Evolutionary conservation across 192 early-diverging fungal genomes (phyloP).

Genomic region (Umbelopsis vinacea): DNA sequence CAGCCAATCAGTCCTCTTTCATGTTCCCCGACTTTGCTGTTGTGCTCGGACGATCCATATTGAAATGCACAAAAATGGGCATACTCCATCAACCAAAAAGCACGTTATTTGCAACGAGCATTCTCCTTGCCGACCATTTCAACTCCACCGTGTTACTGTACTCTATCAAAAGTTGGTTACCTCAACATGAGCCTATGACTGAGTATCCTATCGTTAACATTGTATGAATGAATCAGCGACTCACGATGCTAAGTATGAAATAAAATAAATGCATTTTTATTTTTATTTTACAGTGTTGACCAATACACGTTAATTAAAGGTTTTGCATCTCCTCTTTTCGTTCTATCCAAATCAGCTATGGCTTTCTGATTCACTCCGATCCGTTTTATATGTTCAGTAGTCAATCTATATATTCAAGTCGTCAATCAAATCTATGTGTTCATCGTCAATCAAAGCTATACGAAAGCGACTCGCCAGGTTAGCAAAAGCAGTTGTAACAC

Average conservation of each 20-base stretch:
- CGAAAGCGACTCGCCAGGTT: too few relatives aligned
- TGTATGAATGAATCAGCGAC: too few relatives aligned
- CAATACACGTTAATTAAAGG: neutral
- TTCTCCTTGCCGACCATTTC: too few relatives aligned
- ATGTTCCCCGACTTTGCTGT: neutral
- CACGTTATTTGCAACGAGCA: too few relatives aligned
- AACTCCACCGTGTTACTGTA: too few relatives aligned
- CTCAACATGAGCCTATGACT: too few relatives aligned
- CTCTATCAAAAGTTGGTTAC: too few relatives aligned
- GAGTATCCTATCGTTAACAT: too few relatives aligned
- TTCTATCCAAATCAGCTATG: neutral
- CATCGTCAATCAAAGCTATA: too few relatives aligned
- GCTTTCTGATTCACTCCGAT: neutral
- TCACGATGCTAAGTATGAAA: too few relatives aligned
- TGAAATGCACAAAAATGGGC: neutral
- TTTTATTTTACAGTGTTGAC: neutral
- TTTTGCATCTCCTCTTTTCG: slow-evolving; percentile 1
- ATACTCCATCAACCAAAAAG: neutral
- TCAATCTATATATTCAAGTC: neutral
- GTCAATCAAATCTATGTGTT: too few relatives aligned
- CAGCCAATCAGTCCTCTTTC: neutral
- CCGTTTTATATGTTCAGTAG: neutral
- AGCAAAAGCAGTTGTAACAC: neutral
- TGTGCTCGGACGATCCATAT: neutral
- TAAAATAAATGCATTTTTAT: neutral